Base-by-base conservation (phyloP, 148 eudicot genomes). In the Amaranthus palmeri region DNA sequence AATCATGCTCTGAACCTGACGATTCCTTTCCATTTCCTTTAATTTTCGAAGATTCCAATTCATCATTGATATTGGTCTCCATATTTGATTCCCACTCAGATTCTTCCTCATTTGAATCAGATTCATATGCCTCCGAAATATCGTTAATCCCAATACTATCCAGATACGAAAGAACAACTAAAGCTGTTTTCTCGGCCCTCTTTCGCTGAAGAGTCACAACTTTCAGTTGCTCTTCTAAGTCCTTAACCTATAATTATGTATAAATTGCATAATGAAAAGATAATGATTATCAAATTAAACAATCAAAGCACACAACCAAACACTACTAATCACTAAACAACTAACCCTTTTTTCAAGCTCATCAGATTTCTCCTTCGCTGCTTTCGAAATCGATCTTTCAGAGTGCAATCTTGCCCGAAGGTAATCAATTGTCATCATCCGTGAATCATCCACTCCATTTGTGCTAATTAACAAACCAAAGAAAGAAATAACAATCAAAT, bases 291-390 rank as follows among this genome's bases (percentile, higher is more conserved):
- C 48, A 13, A 2, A 8, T 6, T 13, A 53, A 49, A 61, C 67
- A 15, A 78, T 13, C 60, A 36, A n/a, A 13, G 53, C 43, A 48
- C 13, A 59, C 45, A 57, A 40, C 15, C 41, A 17, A 54, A 68
- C 10, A 77, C 50, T 6, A 57, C 8, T 48, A 46, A 71, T 10
- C 66, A 79, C 90, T 78, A 53, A 56, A 62, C 36, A 68, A 81
- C 96, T 79, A 56, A 93, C 98, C 92, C 91, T 85, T 70, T 79
- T 81, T 6, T 95, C 87, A 75, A 93, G 89, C 65, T 91, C 98
- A 76, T 91, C 87, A 76, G 88, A 88, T 85, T 92, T 87, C 78
- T 91, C 87, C 68, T 87, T 87, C 11, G 98, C 84, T 55, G 96
- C 77, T 80, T 76, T 88, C 6, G 97, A 90, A 59, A 93, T 86